Evolutionary conservation across 805 yeast genomes (phyloP).

Genomic region (Cyberlindnera sargentensis): DNA sequence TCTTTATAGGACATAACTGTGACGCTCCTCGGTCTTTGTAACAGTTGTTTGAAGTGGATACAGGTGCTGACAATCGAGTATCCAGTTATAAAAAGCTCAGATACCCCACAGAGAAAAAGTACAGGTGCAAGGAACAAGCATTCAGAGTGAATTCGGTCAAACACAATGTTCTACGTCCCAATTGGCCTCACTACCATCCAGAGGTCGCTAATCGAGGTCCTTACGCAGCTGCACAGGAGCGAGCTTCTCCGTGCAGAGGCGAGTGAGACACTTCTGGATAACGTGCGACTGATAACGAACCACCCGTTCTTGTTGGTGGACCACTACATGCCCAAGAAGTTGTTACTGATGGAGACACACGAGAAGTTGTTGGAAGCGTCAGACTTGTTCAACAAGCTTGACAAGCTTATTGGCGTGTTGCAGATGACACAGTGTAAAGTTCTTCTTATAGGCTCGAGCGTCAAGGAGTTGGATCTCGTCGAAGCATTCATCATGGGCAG

Average conservation of each 20-base stretch:
- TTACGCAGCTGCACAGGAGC: constrained; percentile 35
- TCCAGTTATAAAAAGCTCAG: too few species aligned
- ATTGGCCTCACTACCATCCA: constrained; percentile 38
- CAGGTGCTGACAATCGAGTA: too few species aligned
- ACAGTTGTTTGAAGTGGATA: too few species aligned
- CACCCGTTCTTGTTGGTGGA: constrained; percentile 72
- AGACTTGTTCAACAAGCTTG: constrained; percentile 53
- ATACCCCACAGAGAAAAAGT: too few species aligned
- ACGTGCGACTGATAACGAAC: constrained; percentile 32
- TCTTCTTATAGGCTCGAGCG: constrained; percentile 48
- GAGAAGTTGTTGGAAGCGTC: constrained; percentile 45
- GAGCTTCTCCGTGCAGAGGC: constrained; percentile 20
- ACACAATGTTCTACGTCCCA: constrained; percentile 28
- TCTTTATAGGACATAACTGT: too few species aligned
- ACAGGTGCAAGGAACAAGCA: too few species aligned
- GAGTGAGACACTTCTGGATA: constrained; percentile 1
- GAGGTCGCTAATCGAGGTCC: constrained; percentile 34
- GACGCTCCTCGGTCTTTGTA: too few species aligned
- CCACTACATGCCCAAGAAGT: constrained; percentile 68
- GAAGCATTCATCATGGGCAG: constrained; percentile 79
- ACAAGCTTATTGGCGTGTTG: constrained; percentile 30
- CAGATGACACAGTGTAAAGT: constrained; percentile 18
- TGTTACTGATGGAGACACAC: constrained; percentile 59
- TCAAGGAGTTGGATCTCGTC: constrained; percentile 68
- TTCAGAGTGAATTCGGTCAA: too few species aligned